These are phyloP conservation scores for Solanum virginianum DNA, from an alignment of 257 asterid genomes.

Conservation along the genomic window DNA sequence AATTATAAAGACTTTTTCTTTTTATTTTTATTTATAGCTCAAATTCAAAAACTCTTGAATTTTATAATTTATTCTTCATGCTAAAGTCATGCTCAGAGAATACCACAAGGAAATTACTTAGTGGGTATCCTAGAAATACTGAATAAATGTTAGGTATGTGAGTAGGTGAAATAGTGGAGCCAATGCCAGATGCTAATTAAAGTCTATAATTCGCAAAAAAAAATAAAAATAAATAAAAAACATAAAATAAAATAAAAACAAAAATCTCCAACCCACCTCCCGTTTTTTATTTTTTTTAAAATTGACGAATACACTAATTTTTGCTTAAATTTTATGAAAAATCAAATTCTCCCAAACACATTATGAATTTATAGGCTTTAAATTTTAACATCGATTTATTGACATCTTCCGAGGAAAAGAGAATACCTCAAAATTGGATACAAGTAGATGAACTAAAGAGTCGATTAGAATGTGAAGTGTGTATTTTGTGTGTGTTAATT, in stretches of 20 bases:
- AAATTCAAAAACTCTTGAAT: too few species aligned
- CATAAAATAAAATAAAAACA: too few species aligned
- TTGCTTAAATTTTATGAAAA: background rate
- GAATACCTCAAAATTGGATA: background rate
- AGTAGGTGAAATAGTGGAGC: background rate
- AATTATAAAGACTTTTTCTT: too few species aligned
- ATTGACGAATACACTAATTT: too few species aligned
- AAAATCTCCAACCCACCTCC: too few species aligned
- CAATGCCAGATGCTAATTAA: background rate
- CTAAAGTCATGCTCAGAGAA: background rate
- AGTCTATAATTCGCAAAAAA: background rate
- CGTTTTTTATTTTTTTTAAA: too few species aligned
- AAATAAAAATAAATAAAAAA: too few species aligned
- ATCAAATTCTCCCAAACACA: too few species aligned
- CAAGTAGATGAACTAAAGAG: background rate
- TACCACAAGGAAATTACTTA: background rate
- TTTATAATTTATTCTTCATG: background rate
- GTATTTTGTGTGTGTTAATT: background rate
- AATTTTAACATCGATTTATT: rapidly evolving
- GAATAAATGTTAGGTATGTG: background rate
- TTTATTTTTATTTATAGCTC: too few species aligned
- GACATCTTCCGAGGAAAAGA: background rate
- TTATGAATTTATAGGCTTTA: background rate
- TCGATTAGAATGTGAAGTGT: background rate
- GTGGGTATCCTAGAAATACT: background rate